Evolutionary conservation across 1,284 basidiomycete genomes (phyloP).

Genomic region (Coniferiporia sulphurascens): DNA sequence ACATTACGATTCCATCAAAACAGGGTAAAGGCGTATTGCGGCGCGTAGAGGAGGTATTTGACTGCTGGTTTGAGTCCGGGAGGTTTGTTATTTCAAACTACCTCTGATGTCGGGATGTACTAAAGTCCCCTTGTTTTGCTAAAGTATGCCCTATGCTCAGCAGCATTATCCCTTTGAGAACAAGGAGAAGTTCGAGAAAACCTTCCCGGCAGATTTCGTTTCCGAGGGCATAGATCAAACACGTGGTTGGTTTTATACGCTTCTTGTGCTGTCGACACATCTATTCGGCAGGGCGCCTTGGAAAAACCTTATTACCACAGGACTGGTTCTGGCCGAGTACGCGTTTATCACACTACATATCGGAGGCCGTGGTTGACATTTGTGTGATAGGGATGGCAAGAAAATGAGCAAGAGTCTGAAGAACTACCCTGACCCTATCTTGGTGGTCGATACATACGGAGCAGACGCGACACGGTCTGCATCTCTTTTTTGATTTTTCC

Average conservation of each 20-base stretch:
- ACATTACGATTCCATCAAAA: constrained; percentile 93
- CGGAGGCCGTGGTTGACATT: constrained; percentile 4
- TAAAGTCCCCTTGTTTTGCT: background rate
- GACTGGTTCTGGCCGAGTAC: constrained; percentile 90
- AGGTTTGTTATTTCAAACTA: constrained; percentile 47
- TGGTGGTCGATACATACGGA: constrained; percentile 89
- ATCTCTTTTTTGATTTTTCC: background rate
- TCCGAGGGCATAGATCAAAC: constrained; percentile 97
- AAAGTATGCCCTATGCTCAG: constrained; percentile 98
- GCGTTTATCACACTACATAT: constrained; percentile 27
- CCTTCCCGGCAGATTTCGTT: constrained; percentile 97
- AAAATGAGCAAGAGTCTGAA: constrained; percentile 99
- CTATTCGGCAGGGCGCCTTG: constrained; percentile 93
- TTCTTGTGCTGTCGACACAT: constrained; percentile 93
- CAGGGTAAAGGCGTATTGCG: constrained; percentile 84
- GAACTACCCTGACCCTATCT: constrained; percentile 97
- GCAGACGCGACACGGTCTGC: constrained; percentile 89
- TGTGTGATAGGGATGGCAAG: constrained; percentile 77
- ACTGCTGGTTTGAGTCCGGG: constrained; percentile 99
- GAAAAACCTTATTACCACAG: constrained; percentile 97
- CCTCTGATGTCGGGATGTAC: background rate
- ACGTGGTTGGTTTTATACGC: constrained; percentile 98
- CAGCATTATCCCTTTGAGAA: constrained; percentile 98
- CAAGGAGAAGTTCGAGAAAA: constrained; percentile 78
- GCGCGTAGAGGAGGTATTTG: constrained; percentile 96